These are phyloP conservation scores for Pyrenopolyporus hunteri DNA, from an alignment of 495 filamentous ascomycete genomes.

Conservation along the genomic window DNA sequence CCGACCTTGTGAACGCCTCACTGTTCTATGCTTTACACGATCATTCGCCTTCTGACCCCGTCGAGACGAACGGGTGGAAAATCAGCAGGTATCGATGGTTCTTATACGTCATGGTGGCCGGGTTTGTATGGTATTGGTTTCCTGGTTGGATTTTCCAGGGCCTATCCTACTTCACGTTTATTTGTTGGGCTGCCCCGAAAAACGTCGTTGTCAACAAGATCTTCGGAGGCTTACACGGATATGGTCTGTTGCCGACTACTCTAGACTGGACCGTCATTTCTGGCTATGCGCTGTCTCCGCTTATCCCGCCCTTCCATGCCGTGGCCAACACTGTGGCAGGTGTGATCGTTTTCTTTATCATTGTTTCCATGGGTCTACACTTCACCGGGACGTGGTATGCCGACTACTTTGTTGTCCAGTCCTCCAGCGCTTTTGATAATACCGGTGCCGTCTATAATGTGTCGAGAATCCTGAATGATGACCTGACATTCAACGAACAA, in stretches of 20 bases:
- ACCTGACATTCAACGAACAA: conserved; percentile 56
- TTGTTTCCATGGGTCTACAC: conserved; percentile 61
- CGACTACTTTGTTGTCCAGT: conserved; percentile 61
- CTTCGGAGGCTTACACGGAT: conserved; percentile 68
- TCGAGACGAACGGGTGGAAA: conserved; percentile 66
- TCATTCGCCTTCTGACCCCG: conserved; percentile 61
- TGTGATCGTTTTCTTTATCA: conserved; percentile 59
- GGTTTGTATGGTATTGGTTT: conserved; percentile 63
- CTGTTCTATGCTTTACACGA: conserved; percentile 75
- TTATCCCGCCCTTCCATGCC: conserved; percentile 73
- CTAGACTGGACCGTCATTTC: conserved; percentile 71
- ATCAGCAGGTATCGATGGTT: conserved; percentile 71
- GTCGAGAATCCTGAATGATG: conserved; percentile 53
- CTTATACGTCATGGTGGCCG: conserved; percentile 61
- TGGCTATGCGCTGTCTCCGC: conserved; percentile 68
- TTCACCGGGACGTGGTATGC: conserved; percentile 71
- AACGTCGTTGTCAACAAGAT: conserved; percentile 72
- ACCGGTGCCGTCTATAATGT: conserved; percentile 64
- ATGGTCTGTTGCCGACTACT: conserved; percentile 63
- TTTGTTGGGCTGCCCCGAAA: conserved; percentile 66
- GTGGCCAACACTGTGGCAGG: conserved; percentile 65
- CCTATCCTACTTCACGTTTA: conserved; percentile 64
- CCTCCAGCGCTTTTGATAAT: conserved; percentile 65
- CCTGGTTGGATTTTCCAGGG: conserved; percentile 65
- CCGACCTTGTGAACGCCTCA: conserved; percentile 66